Evolutionary conservation across 2,329 filamentous ascomycete species (phyloP).

Genomic region (Apiospora arundinis): DNA sequence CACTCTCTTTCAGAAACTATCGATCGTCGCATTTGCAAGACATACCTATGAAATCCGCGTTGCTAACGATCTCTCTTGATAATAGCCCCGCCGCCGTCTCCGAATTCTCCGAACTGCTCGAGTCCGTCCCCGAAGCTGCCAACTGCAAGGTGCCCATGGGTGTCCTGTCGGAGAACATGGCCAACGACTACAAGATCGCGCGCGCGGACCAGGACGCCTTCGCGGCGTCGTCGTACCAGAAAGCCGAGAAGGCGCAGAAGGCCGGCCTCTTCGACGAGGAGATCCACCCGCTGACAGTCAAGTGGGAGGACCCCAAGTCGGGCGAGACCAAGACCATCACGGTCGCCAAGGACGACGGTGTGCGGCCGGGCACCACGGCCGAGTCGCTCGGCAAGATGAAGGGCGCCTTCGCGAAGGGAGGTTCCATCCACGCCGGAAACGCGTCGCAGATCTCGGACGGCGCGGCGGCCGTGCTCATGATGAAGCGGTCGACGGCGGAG

Average conservation of each 20-base stretch:
- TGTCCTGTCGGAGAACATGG: constrained; percentile 92
- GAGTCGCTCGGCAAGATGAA: constrained; percentile 92
- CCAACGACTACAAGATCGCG: constrained; percentile 77
- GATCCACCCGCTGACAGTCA: constrained; percentile 84
- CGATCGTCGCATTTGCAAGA: too few species aligned
- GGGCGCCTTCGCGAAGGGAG: constrained; percentile 88
- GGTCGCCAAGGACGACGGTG: constrained; percentile 85
- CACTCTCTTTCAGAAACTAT: not conserved
- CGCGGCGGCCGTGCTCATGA: constrained; percentile 91
- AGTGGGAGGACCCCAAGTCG: constrained; percentile 89
- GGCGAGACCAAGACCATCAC: constrained; percentile 84
- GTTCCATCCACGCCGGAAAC: constrained; percentile 94
- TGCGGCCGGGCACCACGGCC: constrained; percentile 82
- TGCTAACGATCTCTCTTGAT: not conserved
- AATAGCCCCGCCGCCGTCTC: constrained; percentile 78
- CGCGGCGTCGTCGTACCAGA: constrained; percentile 90
- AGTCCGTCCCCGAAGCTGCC: constrained; percentile 79
- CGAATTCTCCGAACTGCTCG: constrained; percentile 91
- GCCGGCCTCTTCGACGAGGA: constrained; percentile 92
- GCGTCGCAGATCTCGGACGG: constrained; percentile 96
- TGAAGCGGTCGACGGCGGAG: constrained; percentile 92
- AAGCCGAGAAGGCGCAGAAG: constrained; percentile 84
- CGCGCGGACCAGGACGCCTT: constrained; percentile 87
- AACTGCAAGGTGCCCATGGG: constrained; percentile 99
- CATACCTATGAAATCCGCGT: too few species aligned